Percentiles rank a stretch among this genome's conserved stretches.
These are phyloP conservation scores for Monosporascus sp. DNA, from an alignment of 2,329 filamentous ascomycete species.

Conservation along the genomic window DNA sequence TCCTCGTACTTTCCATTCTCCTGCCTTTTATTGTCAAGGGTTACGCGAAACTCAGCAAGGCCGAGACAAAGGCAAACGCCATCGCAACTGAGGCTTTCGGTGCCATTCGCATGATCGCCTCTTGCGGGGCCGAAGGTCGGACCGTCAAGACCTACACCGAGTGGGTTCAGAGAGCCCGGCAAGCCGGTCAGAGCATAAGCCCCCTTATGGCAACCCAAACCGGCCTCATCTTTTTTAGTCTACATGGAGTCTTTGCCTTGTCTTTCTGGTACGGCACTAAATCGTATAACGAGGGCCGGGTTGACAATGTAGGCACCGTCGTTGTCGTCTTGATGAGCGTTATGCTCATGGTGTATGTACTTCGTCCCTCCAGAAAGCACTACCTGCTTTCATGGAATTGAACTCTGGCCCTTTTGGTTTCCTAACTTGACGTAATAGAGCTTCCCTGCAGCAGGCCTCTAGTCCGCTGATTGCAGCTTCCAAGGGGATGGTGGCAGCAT, in stretches of 20 bases:
- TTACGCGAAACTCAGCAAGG: slow-evolving; percentile 35
- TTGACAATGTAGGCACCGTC: slow-evolving; percentile 45
- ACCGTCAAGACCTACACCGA: slow-evolving; percentile 43
- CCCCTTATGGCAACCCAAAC: slow-evolving; percentile 46
- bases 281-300: slow-evolving; percentile 35
- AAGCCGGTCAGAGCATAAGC: slow-evolving; percentile 38
- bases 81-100: slow-evolving; percentile 54
- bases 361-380: too few species aligned
- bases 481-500: slow-evolving; percentile 49
- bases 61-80: slow-evolving; percentile 49
- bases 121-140: slow-evolving; percentile 51
- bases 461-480: slow-evolving; percentile 48
- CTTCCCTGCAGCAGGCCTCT: slow-evolving; percentile 47
- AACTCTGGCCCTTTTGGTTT: slow-evolving; percentile 32
- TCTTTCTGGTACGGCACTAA: slow-evolving; percentile 56
- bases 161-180: slow-evolving; percentile 47
- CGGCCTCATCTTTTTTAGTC: slow-evolving; percentile 44
- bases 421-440: slow-evolving; percentile 27
- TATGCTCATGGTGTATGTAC: slow-evolving; percentile 32
- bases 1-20: slow-evolving; percentile 38
- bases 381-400: too few species aligned
- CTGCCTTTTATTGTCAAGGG: slow-evolving; percentile 49
- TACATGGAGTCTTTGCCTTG: slow-evolving; percentile 47
- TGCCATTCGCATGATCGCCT: slow-evolving; percentile 52
- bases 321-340: slow-evolving; percentile 31